phyloP scores from a whole-genome alignment of 78 protist genomes.

The Blattamonas nauphoetae region DNA sequence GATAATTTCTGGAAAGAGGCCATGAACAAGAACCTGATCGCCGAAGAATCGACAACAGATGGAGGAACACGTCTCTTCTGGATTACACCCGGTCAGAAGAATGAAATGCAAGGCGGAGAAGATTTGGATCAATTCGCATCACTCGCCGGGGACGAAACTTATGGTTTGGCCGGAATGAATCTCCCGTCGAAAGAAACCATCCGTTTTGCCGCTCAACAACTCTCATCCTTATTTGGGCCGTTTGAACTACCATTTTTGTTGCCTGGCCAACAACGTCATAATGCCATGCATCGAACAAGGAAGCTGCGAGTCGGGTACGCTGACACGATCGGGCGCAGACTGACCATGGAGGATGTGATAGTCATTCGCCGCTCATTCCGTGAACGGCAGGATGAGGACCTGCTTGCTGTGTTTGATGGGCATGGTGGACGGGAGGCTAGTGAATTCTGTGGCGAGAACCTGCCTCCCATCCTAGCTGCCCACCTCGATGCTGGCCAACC shows the following conservation, averaged over 20 bases:
- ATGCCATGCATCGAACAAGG: neutral
- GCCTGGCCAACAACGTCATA: neutral
- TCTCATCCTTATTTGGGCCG: neutral
- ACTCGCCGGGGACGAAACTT: neutral
- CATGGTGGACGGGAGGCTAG: constrained; percentile 26
- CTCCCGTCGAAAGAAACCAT: neutral
- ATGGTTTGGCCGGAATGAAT: neutral
- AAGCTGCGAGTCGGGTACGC: constrained; percentile 18
- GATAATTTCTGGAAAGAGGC: neutral
- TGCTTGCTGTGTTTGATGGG: constrained; percentile 34
- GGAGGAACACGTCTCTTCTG: neutral
- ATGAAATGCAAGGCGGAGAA: too few relatives aligned
- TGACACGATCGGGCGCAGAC: constrained; percentile 10
- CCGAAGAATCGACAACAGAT: neutral
- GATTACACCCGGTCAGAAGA: neutral
- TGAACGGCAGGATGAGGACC: neutral
- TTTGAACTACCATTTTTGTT: neutral
- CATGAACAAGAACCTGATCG: neutral
- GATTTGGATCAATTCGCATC: neutral
- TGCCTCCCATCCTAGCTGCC: constrained; percentile 7
- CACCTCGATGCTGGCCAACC: constrained; percentile 13
- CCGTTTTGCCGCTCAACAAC: neutral
- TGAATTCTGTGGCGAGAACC: neutral
- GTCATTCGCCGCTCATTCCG: constrained; percentile 9
- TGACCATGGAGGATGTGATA: constrained; percentile 20